Percentiles rank a stretch among this genome's conserved stretches.
phyloP scores from a whole-genome alignment of 2,329 filamentous ascomycete genomes.

The Aspergillus alliaceus region DNA sequence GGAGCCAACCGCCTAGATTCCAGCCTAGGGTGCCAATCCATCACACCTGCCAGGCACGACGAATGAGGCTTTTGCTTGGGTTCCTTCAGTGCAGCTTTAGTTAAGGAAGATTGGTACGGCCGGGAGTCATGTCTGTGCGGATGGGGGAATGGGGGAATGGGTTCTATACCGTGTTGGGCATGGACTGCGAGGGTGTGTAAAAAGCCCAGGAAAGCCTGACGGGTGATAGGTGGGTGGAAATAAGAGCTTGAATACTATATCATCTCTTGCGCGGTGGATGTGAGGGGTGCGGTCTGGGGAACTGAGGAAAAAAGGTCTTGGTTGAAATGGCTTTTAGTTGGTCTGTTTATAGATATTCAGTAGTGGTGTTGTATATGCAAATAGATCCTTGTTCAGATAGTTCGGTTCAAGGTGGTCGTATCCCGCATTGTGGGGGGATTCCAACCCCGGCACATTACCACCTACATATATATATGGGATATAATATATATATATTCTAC shows the following conservation, averaged over 20 bases:
- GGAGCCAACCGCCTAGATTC: slow-evolving; percentile 1
- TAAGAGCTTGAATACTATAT: background rate
- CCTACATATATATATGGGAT: background rate
- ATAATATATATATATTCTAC: background rate
- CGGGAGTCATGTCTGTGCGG: background rate
- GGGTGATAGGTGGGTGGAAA: background rate
- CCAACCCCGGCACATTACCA: too few species aligned
- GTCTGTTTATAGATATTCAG: background rate
- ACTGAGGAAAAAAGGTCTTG: too few species aligned
- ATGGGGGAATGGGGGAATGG: background rate
- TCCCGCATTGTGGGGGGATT: background rate
- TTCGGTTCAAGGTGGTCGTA: too few species aligned
- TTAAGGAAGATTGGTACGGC: background rate
- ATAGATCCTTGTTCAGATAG: too few species aligned
- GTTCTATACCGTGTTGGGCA: background rate
- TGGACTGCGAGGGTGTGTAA: background rate
- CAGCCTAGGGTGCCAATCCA: background rate
- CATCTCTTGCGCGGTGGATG: too few species aligned
- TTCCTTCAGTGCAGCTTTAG: background rate
- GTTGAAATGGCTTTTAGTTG: background rate
- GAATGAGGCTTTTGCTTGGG: background rate
- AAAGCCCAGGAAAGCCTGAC: background rate
- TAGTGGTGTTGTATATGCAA: too few species aligned
- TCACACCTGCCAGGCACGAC: background rate
- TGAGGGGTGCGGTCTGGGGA: background rate